Base-by-base conservation (phyloP, 257 asterid genomes). In the Avicennia marina region DNA sequence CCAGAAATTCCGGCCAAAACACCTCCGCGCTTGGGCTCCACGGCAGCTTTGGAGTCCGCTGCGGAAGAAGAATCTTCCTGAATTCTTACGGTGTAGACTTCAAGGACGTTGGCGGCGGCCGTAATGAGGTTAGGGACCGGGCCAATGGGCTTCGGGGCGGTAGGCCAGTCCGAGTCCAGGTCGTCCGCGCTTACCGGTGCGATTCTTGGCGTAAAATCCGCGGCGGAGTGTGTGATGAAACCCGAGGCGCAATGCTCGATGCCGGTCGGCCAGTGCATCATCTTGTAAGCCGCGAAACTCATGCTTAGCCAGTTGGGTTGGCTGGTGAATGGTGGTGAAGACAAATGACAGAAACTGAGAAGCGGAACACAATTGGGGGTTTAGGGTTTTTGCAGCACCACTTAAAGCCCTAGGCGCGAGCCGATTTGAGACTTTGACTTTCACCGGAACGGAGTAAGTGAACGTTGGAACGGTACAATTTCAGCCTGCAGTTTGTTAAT, bases 201-300 rank as follows among this genome's bases (percentile, higher is more conserved):
- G 24, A 79, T 60, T 43, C 74, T 81, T 1, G 85, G 81, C 41
- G 81, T 43, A 70, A 58, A 79, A 56, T 78, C 90, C 40, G 85
- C 69, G 60, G 82, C 66, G 53, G 94, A 85, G 56, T 81, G 90
- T 42, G 95, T 83, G 46, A 91, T 70, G 75, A 81, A 91, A 18
- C 98, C 98, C 39, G 98, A 53, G 22, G 94, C 90, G 36, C 94
- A 88, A 54, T 83, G 86, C 76, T 91, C 95, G 72, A 88, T 75
- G 70, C 95, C 95, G 55, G 96, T 88, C 6, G 96, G 85, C 72
- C 78, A 68, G 63, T 91, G 98, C 96, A 91, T 88, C 87, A 77
- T 67, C 79, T 84, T 86, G 81, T 71, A 78, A 67, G 95, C 93
- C 40, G 96, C 94, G 79, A 25, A 88, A 65, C 98, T 91, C 98